These are phyloP conservation scores for Chaetothyriales sp. DNA, from an alignment of 2,329 filamentous ascomycete genomes.

Conservation along the genomic window DNA sequence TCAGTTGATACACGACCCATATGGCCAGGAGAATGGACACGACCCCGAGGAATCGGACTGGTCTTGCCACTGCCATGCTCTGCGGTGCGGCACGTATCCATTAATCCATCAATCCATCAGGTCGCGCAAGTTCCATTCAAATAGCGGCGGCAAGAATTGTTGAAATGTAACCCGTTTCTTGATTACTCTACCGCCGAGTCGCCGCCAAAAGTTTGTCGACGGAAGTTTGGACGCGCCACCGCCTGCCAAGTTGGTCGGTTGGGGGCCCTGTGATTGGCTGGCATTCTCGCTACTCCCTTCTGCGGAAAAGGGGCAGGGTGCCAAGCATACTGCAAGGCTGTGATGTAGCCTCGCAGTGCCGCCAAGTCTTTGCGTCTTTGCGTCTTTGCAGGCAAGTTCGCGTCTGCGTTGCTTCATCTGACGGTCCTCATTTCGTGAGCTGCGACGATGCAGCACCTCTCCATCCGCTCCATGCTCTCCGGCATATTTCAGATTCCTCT, in stretches of 20 bases:
- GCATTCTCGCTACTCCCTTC: background rate
- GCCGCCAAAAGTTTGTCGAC: background rate
- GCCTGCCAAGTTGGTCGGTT: too few relatives aligned
- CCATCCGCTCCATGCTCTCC: constrained; percentile 30
- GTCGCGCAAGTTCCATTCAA: background rate
- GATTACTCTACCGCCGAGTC: background rate
- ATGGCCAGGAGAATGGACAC: constrained; percentile 57
- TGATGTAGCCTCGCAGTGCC: background rate
- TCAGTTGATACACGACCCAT: constrained; percentile 64
- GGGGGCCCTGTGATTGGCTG: background rate
- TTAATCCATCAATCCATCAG: background rate
- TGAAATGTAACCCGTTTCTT: background rate
- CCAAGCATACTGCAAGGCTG: background rate
- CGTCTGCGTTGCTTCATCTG: too few relatives aligned
- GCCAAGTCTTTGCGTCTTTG: background rate
- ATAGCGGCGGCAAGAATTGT: background rate
- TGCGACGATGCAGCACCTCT: constrained; percentile 22
- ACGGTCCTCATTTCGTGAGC: too few relatives aligned
- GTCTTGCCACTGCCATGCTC: constrained; percentile 68
- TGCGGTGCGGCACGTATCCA: background rate
- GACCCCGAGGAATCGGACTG: constrained; percentile 63
- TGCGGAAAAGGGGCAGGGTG: background rate
- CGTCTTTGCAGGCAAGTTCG: too few relatives aligned
- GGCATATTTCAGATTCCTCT: constrained; percentile 30
- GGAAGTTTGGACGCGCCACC: background rate